Conservation (phyloP, 73 alveolate genomes). For the Uronychia binucleata region DNA sequence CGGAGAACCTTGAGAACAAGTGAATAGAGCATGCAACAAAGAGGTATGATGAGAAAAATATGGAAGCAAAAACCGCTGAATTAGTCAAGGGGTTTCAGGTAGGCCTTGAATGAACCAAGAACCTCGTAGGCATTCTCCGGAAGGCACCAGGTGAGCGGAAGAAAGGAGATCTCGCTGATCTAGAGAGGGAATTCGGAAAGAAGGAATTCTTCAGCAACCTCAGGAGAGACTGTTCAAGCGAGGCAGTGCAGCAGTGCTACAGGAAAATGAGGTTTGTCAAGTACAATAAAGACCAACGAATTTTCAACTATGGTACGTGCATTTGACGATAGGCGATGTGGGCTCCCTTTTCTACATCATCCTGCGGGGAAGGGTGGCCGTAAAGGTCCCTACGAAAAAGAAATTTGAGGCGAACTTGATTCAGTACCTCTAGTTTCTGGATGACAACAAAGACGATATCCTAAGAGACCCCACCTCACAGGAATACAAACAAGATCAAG, state of each 20-base stretch:
- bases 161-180: not conserved
- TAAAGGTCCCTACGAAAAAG: not conserved
- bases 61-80: too few species aligned
- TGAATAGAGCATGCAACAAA: too few species aligned
- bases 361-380: not conserved
- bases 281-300: not conserved
- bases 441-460: not conserved
- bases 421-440: not conserved
- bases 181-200: not conserved
- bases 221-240: not conserved
- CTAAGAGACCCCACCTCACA: not conserved
- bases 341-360: conserved; percentile 2
- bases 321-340: not conserved
- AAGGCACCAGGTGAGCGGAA: not conserved
- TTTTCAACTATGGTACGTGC: not conserved
- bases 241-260: not conserved
- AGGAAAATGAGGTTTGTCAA: not conserved
- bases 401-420: not conserved
- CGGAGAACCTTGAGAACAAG: too few species aligned
- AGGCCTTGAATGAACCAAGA: too few species aligned
- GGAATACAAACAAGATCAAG: not conserved
- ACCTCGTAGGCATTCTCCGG: not conserved
- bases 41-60: too few species aligned
- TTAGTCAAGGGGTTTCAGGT: too few species aligned
- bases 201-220: not conserved